These are phyloP conservation scores for Diaporthe sp. DNA, from an alignment of 2,329 filamentous ascomycete genomes.

Conservation along the genomic window DNA sequence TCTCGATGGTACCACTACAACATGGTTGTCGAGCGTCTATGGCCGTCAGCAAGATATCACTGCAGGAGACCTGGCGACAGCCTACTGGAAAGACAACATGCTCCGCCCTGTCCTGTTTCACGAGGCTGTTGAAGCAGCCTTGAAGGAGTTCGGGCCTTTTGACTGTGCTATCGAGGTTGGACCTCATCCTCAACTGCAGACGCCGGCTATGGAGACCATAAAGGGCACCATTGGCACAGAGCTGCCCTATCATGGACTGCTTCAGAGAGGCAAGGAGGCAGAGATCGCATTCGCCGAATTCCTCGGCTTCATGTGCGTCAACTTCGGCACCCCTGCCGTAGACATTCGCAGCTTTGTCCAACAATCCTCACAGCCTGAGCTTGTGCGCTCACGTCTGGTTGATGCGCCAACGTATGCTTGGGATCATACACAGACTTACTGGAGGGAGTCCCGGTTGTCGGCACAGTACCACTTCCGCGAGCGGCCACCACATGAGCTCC, in stretches of 20 bases:
- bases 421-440: slow-evolving; percentile 60
- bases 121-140: slow-evolving; percentile 53
- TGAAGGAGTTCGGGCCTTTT: slow-evolving; percentile 46
- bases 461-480: slow-evolving; percentile 56
- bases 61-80: slow-evolving; percentile 42
- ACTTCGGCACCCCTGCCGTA: slow-evolving; percentile 46
- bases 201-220: slow-evolving; percentile 54
- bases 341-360: slow-evolving; percentile 46
- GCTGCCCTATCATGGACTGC: slow-evolving; percentile 51
- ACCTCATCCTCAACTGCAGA: slow-evolving; percentile 60
- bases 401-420: slow-evolving; percentile 61
- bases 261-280: slow-evolving; percentile 50
- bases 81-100: slow-evolving; percentile 64
- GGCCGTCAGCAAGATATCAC: slow-evolving; percentile 42
- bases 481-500: slow-evolving; percentile 53
- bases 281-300: slow-evolving; percentile 51
- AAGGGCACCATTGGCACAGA: slow-evolving; percentile 41
- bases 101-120: slow-evolving; percentile 58
- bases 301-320: slow-evolving; percentile 52
- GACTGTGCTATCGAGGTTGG: slow-evolving; percentile 61
- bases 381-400: slow-evolving; percentile 42
- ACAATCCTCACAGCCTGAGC: slow-evolving; percentile 44
- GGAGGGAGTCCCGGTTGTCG: slow-evolving; percentile 58
- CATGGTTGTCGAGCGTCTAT: slow-evolving; percentile 59
- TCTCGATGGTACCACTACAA: slow-evolving; percentile 45